Evolutionary conservation across 306 rosid genomes (phyloP), one percentile per base, ranked within the genome.

Genomic region (Prunus davidiana): DNA sequence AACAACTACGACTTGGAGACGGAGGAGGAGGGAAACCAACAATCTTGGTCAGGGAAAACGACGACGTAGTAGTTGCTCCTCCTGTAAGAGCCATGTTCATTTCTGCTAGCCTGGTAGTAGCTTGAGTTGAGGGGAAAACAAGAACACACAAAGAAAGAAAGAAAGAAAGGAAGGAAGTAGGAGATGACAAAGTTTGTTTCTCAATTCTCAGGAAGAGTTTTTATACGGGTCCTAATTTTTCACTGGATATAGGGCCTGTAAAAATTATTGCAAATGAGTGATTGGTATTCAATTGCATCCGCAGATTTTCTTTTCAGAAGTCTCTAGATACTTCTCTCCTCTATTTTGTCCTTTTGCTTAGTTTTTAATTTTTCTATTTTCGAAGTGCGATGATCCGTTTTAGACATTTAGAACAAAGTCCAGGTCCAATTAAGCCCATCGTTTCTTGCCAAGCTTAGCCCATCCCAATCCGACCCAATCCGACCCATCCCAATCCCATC

Each of bases 61-160:
- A 46, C 56, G 27, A 16, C 56, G 43, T 58, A 4, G 43, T 20
- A 13, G 76, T 9, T 12, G 69, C 10, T 14, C 55, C 6, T 15
- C 58, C 76, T 22, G 55, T 20, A 57, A 57, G 16, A 12, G 76
- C 76, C 76, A 57, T 71, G 65, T 27, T 62, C 67, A 15, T 28
- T 28, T 62, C 67, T 14, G 4, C 13, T 62, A 3, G 30, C 30
- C 34, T 58, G 30, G 34, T 12, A 12, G 64, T 11, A 12, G 30
- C 64, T 12, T 60, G 64, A 20, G 61, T n/a, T 56, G 2, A 56
- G 13, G 8, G 13, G 62, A 20, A 9, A 20, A 56, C 12, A n/a
- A 56, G 28, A 56, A 20, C 12, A 56, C 43, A 52, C 22, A 6
- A 18, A 52, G 8, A 52, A 18, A 52, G 9, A 52, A 18, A 52